Evolutionary conservation across 352 stramenopile species (phyloP).

Genomic region (Ophiocytium majus): DNA sequence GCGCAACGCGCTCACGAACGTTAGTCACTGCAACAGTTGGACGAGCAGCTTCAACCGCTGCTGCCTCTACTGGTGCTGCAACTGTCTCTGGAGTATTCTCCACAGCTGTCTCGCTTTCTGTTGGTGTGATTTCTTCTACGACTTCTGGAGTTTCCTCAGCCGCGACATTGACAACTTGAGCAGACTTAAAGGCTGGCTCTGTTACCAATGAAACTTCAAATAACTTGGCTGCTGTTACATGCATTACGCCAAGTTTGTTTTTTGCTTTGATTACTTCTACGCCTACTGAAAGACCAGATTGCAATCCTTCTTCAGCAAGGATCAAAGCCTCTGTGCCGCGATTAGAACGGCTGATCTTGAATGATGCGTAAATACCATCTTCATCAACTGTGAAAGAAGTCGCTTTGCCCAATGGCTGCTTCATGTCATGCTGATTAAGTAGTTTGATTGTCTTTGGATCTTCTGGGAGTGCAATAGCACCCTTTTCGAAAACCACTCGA

Average conservation of each 20-base stretch:
- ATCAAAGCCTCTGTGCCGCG: conserved; percentile 17
- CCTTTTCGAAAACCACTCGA: conserved; percentile 19
- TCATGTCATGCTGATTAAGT: conserved; percentile 21
- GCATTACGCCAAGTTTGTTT: conserved; percentile 20
- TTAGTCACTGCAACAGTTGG: conserved; percentile 19
- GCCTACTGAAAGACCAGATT: conserved; percentile 19
- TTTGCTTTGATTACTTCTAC: conserved; percentile 22
- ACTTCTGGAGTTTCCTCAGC: conserved; percentile 19
- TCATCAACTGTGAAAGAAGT: conserved; percentile 21
- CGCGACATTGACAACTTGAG: conserved; percentile 19
- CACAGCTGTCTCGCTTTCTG: conserved; percentile 18
- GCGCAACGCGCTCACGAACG: conserved; percentile 15
- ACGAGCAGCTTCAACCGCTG: conserved; percentile 17
- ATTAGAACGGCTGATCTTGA: conserved; percentile 20
- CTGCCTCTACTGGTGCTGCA: conserved; percentile 17
- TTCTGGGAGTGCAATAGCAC: conserved; percentile 19
- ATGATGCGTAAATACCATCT: conserved; percentile 21
- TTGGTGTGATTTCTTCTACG: conserved; percentile 20
- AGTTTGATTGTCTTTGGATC: conserved; percentile 21
- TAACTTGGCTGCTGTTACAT: conserved; percentile 20
- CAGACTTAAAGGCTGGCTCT: conserved; percentile 19
- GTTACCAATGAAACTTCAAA: conserved; percentile 22
- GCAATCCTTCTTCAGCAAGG: conserved; percentile 19
- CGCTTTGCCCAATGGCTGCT: conserved; percentile 17
- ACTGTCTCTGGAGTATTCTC: conserved; percentile 19